These are phyloP conservation scores for Cetradonia linearis DNA, from an alignment of 495 filamentous ascomycete species.

Conservation along the genomic window DNA sequence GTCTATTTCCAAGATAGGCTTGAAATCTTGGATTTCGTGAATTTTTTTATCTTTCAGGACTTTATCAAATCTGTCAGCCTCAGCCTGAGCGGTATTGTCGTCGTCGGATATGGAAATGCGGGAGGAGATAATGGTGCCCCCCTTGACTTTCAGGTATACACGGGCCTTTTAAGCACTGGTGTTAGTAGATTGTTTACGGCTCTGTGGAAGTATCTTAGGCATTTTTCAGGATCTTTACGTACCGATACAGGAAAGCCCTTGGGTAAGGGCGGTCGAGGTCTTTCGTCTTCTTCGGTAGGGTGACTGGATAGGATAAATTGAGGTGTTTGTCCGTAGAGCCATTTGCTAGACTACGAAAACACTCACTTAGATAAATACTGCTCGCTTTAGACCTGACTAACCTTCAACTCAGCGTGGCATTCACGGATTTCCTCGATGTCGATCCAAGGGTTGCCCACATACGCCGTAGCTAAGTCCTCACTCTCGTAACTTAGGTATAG, in stretches of 20 bases:
- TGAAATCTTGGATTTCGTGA: constrained; percentile 32
- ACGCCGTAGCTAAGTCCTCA: constrained; percentile 35
- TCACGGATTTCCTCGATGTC: constrained; percentile 42
- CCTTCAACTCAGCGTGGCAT: constrained; percentile 53
- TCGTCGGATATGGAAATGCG: constrained; percentile 36
- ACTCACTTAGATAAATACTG: constrained; percentile 19
- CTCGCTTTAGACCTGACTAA: constrained; percentile 22
- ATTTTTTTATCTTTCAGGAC: constrained; percentile 33
- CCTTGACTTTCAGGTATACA: constrained; percentile 23
- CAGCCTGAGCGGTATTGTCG: constrained; percentile 27
- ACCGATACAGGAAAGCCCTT: constrained; percentile 16
- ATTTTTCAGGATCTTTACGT: not conserved
- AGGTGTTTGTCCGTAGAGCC: constrained; percentile 78
- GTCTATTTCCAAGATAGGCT: constrained; percentile 1
- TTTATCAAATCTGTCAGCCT: constrained; percentile 26
- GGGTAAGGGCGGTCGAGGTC: constrained; percentile 19
- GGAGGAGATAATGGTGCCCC: constrained; percentile 29
- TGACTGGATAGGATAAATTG: constrained; percentile 65
- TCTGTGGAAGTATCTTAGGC: not conserved
- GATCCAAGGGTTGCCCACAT: constrained; percentile 40
- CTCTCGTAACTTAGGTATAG: constrained; percentile 25
- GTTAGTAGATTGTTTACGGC: constrained; percentile 10
- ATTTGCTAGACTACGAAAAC: constrained; percentile 49
- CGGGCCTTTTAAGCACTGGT: constrained; percentile 21
- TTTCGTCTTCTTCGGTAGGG: constrained; percentile 21